Conservation (phyloP, 352 stramenopile genomes). For the Phytopythium boreale region DNA sequence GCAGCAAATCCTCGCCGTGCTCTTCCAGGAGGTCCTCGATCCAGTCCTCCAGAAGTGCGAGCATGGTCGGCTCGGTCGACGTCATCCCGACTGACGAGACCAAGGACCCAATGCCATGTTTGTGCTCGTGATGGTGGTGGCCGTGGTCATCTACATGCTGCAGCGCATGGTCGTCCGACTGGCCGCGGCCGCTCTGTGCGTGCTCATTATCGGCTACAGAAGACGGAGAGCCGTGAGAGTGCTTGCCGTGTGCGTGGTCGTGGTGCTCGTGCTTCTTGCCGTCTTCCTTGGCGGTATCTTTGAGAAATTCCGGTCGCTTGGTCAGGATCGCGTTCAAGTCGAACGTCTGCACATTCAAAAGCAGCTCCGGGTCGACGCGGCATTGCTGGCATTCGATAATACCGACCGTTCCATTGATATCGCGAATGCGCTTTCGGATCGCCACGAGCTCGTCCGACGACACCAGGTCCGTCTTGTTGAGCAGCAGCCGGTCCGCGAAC, state of each 20-base stretch:
- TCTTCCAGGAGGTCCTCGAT: conserved; percentile 92
- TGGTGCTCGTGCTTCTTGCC: conserved; percentile 8
- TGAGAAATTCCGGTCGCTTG: conserved; percentile 52
- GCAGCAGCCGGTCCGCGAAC: conserved; percentile 94
- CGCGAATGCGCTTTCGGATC: conserved; percentile 27
- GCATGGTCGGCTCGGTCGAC: conserved; percentile 60
- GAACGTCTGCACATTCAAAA: conserved; percentile 50
- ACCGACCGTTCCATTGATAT: conserved; percentile 49
- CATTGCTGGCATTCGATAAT: conserved; percentile 51
- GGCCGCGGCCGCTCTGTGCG: conserved; percentile 4
- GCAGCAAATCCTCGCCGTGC: conserved; percentile 90
- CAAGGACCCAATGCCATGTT: conserved; percentile 34
- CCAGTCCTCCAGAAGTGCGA: conserved; percentile 94
- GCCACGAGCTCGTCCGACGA: conserved; percentile 59
- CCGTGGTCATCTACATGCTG: neutral
- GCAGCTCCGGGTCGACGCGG: conserved; percentile 29
- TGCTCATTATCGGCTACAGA: neutral
- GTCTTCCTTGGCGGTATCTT: conserved; percentile 16
- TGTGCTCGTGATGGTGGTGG: conserved; percentile 23
- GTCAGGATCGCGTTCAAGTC: conserved; percentile 47
- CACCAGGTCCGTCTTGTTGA: conserved; percentile 97
- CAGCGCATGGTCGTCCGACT: neutral
- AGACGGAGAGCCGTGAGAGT: neutral
- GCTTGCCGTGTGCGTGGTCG: conserved; percentile 5
- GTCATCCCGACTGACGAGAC: conserved; percentile 44